A percentile compares a stretch with the other conserved stretches of the same genome.
phyloP scores from a whole-genome alignment of 1,139 yeast species.

The Blastobotrys aristatus region DNA sequence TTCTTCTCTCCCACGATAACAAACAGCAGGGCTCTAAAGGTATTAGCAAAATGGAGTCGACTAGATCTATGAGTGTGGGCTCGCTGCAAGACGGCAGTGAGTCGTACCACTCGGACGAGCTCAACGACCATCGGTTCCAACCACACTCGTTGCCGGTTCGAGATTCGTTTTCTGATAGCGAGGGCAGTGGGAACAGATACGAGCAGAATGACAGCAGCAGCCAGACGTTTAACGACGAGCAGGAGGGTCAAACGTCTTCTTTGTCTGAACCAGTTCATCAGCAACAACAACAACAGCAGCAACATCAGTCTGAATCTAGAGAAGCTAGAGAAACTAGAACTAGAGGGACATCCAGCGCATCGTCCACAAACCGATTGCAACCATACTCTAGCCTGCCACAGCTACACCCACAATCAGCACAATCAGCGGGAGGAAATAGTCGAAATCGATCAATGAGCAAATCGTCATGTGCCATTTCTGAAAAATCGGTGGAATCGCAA shows the following conservation, averaged over 20 bases:
- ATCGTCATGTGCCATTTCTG: conserved; percentile 27
- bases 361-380: background rate
- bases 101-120: conserved; percentile 19
- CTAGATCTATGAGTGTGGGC: conserved; percentile 11
- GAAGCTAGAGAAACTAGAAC: background rate
- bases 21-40: background rate
- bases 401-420: background rate
- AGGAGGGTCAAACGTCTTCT: background rate
- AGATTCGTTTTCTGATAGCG: conserved; percentile 15
- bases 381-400: no score
- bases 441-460: conserved; percentile 18
- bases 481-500: conserved; percentile 19
- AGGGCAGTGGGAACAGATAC: background rate
- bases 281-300: background rate
- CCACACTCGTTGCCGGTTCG: conserved; percentile 31
- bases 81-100: conserved; percentile 10
- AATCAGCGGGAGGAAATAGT: background rate
- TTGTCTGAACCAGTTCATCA: background rate
- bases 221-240: background rate
- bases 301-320: background rate
- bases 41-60: conserved; percentile 13
- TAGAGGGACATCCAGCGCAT: background rate
- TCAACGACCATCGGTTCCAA: conserved; percentile 33
- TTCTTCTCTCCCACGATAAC: background rate
- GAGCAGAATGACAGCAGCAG: background rate